phyloP scores from a whole-genome alignment of 352 stramenopile species.

The Globisporangium barbulae region DNA sequence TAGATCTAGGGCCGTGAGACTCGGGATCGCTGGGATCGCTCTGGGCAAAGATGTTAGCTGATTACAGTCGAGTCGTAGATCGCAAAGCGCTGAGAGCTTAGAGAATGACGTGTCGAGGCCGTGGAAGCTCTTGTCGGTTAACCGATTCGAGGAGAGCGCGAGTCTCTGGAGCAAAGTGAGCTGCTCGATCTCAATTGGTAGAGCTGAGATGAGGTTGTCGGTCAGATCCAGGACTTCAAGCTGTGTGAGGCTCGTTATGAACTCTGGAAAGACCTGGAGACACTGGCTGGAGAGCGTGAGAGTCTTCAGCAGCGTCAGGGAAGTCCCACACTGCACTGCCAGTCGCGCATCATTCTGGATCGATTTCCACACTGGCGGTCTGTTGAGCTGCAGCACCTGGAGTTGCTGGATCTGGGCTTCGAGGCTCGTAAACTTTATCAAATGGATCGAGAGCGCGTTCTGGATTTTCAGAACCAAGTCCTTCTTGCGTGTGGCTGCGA shows the following conservation, averaged over 20 bases:
- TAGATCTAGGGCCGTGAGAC: constrained; percentile 29
- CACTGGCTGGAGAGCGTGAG: constrained; percentile 21
- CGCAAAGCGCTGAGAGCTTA: constrained; percentile 18
- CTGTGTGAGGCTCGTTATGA: constrained; percentile 16
- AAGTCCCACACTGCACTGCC: constrained; percentile 3
- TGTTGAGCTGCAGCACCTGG: constrained; percentile 21
- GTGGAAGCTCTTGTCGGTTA: constrained; percentile 20
- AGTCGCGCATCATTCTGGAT: constrained; percentile 6
- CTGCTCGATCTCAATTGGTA: constrained; percentile 18
- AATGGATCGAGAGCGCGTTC: constrained; percentile 15
- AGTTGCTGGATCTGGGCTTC: constrained; percentile 3
- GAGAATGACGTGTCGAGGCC: not conserved
- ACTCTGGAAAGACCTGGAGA: constrained; percentile 22
- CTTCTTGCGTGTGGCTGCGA: constrained; percentile 18
- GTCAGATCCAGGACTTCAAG: constrained; percentile 34
- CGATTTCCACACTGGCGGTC: constrained; percentile 1
- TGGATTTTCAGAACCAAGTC: constrained; percentile 42
- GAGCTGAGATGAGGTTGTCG: constrained; percentile 25
- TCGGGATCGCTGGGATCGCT: constrained; percentile 16
- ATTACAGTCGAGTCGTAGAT: constrained; percentile 32
- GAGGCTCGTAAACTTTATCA: not conserved
- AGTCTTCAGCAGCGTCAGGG: constrained; percentile 10
- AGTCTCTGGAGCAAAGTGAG: constrained; percentile 19
- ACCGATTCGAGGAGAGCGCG: constrained; percentile 18
- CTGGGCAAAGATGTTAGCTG: constrained; percentile 19